phyloP scores from a whole-genome alignment of 257 asterid genomes.

The Voacanga thouarsii region DNA sequence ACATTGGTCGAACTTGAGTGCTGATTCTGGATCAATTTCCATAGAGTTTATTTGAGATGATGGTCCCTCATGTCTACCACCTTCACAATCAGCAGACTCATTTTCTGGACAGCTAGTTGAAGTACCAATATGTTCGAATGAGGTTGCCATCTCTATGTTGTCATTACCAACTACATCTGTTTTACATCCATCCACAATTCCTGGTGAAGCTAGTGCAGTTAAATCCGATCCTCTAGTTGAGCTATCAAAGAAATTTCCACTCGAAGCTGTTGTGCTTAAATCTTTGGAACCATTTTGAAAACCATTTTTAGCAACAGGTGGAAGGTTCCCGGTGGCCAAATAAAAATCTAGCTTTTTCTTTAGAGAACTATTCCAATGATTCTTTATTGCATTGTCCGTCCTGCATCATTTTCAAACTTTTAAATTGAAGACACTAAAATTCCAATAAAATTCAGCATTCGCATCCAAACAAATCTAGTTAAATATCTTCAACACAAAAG shows the following conservation, averaged over 20 bases:
- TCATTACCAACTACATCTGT: conserved; percentile 44
- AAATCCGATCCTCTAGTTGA: conserved; percentile 39
- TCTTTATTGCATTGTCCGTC: conserved; percentile 96
- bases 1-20: conserved; percentile 27
- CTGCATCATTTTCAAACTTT: conserved; percentile 39
- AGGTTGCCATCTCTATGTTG: conserved; percentile 27
- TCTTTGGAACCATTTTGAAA: conserved; percentile 43
- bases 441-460: background rate
- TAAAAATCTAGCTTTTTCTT: conserved; percentile 90
- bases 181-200: conserved; percentile 34
- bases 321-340: conserved; percentile 85
- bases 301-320: conserved; percentile 54
- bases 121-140: conserved; percentile 29
- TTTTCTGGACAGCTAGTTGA: conserved; percentile 26
- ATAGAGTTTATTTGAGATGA: conserved; percentile 37
- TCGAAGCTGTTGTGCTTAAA: conserved; percentile 32
- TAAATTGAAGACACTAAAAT: background rate
- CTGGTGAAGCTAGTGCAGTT: conserved; percentile 39
- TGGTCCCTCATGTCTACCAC: conserved; percentile 27
- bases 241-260: conserved; percentile 26
- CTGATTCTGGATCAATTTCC: conserved; percentile 26
- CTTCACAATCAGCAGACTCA: conserved; percentile 37
- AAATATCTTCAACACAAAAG: background rate
- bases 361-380: conserved; percentile 98
- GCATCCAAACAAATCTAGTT: background rate